These are phyloP conservation scores for Colletotrichum lupini DNA, from an alignment of 2,329 filamentous ascomycete species.

Conservation along the genomic window DNA sequence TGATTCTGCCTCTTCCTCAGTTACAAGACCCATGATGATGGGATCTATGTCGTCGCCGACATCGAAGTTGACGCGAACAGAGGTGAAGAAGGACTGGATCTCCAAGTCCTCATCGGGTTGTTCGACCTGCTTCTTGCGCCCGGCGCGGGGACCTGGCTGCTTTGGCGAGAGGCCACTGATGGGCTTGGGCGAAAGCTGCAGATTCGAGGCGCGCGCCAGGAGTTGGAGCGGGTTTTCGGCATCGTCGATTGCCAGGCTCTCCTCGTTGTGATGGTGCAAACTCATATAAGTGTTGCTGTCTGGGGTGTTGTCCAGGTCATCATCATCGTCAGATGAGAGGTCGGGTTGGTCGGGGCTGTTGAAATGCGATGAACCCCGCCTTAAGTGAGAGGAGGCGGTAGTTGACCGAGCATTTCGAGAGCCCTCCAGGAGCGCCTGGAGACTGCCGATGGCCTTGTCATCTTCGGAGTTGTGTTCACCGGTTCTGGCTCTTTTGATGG, in stretches of 20 bases:
- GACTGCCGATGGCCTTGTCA: constrained; percentile 56
- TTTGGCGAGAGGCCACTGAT: constrained; percentile 38
- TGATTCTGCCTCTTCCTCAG: constrained; percentile 70
- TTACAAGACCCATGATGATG: constrained; percentile 76
- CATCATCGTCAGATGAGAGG: constrained; percentile 46
- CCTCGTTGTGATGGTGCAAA: constrained; percentile 48
- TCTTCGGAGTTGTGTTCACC: constrained; percentile 56
- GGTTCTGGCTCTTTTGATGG: constrained; percentile 66
- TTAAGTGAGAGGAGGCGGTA: constrained; percentile 38
- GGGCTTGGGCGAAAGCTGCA: constrained; percentile 62
- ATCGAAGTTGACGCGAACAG: constrained; percentile 72
- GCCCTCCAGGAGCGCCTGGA: constrained; percentile 52
- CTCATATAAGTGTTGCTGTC: constrained; percentile 38
- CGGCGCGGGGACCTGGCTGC: constrained; percentile 25
- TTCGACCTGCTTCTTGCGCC: constrained; percentile 38
- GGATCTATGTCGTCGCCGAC: constrained; percentile 74
- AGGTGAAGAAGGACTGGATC: constrained; percentile 74
- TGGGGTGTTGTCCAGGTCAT: constrained; percentile 44
- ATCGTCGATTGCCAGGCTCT: constrained; percentile 73
- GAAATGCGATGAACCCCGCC: constrained; percentile 31
- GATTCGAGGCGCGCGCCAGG: constrained; percentile 77
- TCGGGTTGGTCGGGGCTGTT: constrained; percentile 41
- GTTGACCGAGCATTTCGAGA: constrained; percentile 31
- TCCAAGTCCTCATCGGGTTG: constrained; percentile 53
- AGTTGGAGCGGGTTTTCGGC: constrained; percentile 81